Base-by-base conservation (phyloP, 768 basidiomycete species). In the Podaxis mareebaensis region DNA sequence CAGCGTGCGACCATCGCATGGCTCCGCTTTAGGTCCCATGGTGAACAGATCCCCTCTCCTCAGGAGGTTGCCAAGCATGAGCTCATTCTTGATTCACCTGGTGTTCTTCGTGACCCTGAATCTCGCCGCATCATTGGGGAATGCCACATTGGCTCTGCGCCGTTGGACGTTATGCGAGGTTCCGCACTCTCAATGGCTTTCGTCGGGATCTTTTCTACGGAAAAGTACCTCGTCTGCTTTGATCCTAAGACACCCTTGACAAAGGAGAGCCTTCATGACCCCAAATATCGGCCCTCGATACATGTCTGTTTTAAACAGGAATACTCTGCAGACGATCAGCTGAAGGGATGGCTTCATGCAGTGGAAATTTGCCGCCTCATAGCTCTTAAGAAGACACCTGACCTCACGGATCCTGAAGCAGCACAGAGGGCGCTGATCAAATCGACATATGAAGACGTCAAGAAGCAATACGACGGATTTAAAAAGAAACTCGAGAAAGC, bases 211-310 rank as follows among this genome's bases (percentile, higher is more conserved):
- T 59, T 82, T 13, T 84, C 84, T 65, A 63, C 67, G 11, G 64
- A 73, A 13, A 83, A 87, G 66, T 90, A 86, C 65, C 67, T 86
- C 20, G 67, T 90, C 28, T 88, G 86, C 79, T 81, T 83, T 70
- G 79, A 79, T 64, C 66, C 67, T 54, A 60, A 48, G 54, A 59
- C 61, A 38, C 53, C 30, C 42, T 61, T 38, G 61, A 60, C 36
- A 61, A 58, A 20, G 26, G 12, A 57, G 20, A 13, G n/a, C 12
- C n/a, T 42, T 15, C 17, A 15, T 12, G 33, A 59, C 57, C 22
- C 51, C 70, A 15, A 61, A 66, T 20, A 68, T 11, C 46, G 61
- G 7, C 69, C 73, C 1, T 75, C 72, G 22, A 64, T 85, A 2
- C 77, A 78, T 64, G 77, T 86, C 46, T 78, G 78, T 66, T 74